Evolutionary conservation across 1,139 yeast genomes (phyloP).

Genomic region (Candida dubliniensis): DNA sequence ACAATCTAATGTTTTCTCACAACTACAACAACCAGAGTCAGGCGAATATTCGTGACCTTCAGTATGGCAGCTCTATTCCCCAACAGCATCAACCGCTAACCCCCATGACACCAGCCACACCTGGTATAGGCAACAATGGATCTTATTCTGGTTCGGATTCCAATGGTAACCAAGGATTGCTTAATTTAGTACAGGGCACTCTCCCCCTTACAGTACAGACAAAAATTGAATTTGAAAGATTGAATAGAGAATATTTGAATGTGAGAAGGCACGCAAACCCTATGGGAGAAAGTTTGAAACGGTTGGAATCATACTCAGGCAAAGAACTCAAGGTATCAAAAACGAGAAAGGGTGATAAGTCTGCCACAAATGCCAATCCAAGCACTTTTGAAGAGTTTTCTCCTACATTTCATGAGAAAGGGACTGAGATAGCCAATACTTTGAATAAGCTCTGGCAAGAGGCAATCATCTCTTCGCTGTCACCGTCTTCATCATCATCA

Average conservation of each 20-base stretch:
- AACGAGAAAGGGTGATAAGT: constrained; percentile 16
- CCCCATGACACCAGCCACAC: constrained; percentile 10
- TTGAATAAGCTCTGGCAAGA: constrained; percentile 45
- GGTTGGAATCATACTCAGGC: constrained; percentile 33
- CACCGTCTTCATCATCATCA: no score
- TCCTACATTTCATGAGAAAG: constrained; percentile 32
- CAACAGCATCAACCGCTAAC: neutral
- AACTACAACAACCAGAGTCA: constrained; percentile 25
- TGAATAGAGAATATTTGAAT: constrained; percentile 70
- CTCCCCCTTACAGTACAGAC: constrained; percentile 56
- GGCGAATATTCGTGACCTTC: constrained; percentile 25
- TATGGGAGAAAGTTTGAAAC: constrained; percentile 56
- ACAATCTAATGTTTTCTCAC: constrained; percentile 49
- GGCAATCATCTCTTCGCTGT: constrained; percentile 29
- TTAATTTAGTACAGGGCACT: constrained; percentile 33
- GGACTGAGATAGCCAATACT: constrained; percentile 27
- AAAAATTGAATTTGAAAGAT: constrained; percentile 72
- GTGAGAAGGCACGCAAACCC: constrained; percentile 73
- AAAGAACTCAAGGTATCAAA: constrained; percentile 25
- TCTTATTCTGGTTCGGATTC: neutral
- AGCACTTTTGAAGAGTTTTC: constrained; percentile 40
- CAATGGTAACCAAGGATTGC: constrained; percentile 21
- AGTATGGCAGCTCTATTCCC: neutral
- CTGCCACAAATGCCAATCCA: constrained; percentile 18
- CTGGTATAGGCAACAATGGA: constrained; percentile 2